Conservation (phyloP, 2,329 filamentous ascomycete species). For the Fusarium buharicum region DNA sequence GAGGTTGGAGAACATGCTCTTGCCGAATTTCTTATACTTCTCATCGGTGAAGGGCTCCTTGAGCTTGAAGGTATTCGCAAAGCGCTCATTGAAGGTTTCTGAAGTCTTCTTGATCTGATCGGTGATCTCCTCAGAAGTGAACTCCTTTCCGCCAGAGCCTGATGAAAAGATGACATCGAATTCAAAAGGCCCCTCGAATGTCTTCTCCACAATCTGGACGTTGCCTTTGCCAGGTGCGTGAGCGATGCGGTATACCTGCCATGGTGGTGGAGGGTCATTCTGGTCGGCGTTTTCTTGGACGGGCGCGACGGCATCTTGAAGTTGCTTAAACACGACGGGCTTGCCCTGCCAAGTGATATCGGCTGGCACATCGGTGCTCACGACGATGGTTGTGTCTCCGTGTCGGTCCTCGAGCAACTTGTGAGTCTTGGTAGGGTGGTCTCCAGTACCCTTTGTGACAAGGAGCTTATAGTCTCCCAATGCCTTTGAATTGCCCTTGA, state of each 20-base stretch:
- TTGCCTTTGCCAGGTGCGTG: constrained; percentile 79
- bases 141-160: constrained; percentile 68
- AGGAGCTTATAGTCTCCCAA: constrained; percentile 84
- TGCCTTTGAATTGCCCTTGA: constrained; percentile 75
- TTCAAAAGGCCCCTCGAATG: constrained; percentile 89
- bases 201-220: constrained; percentile 87
- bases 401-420: constrained; percentile 74
- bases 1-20: constrained; percentile 93
- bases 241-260: constrained; percentile 82
- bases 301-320: constrained; percentile 62
- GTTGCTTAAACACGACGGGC: constrained; percentile 66
- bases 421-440: constrained; percentile 72
- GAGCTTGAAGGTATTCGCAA: constrained; percentile 72
- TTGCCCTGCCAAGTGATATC: constrained; percentile 88
- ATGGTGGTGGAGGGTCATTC: constrained; percentile 82
- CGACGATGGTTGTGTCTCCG: constrained; percentile 78
- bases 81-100: constrained; percentile 77
- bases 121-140: constrained; percentile 72
- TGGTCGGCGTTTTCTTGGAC: constrained; percentile 60
- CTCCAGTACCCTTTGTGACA: constrained; percentile 74
- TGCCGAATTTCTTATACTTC: constrained; percentile 82
- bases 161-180: constrained; percentile 95
- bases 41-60: constrained; percentile 78
- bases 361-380: constrained; percentile 72
- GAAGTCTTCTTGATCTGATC: constrained; percentile 74